These are phyloP conservation scores for Phytophthora citrophthora DNA, from an alignment of 352 stramenopile species.

Conservation along the genomic window DNA sequence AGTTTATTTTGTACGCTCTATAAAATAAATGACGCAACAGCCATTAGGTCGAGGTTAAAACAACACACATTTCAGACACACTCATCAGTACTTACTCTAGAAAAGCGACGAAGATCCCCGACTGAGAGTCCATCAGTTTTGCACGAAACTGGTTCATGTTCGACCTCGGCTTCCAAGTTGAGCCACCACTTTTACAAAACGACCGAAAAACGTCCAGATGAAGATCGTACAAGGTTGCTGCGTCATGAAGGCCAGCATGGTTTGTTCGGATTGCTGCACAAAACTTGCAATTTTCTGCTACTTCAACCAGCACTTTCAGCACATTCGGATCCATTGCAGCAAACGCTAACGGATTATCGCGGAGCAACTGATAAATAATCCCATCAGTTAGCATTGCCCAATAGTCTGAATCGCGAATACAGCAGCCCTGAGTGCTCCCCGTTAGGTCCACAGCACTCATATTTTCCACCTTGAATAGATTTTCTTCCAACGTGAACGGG, in stretches of 20 bases:
- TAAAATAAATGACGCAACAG: conserved; percentile 5
- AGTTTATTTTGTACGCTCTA: conserved; percentile 79
- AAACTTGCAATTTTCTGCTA: conserved; percentile 53
- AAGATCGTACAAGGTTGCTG: conserved; percentile 53
- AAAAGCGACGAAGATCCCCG: conserved; percentile 70
- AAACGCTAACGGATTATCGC: conserved; percentile 41
- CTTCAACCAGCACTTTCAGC: conserved; percentile 49
- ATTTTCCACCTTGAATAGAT: conserved; percentile 32
- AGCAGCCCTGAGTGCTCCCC: background rate
- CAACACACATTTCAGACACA: background rate
- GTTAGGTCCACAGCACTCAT: background rate
- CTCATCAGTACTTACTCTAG: conserved; percentile 55
- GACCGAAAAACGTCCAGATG: conserved; percentile 73
- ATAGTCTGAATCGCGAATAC: conserved; percentile 47
- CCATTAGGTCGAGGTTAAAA: background rate
- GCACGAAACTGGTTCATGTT: conserved; percentile 42
- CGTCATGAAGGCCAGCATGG: conserved; percentile 23
- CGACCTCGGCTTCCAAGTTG: conserved; percentile 39
- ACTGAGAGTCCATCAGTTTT: conserved; percentile 69
- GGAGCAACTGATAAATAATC: conserved; percentile 63
- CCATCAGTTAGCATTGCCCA: conserved; percentile 78
- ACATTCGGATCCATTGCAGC: conserved; percentile 63
- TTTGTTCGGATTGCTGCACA: conserved; percentile 26
- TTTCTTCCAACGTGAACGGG: conserved; percentile 23
- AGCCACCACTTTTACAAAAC: conserved; percentile 57